phyloP scores from a whole-genome alignment of 1,139 yeast genomes.

The Diutina pseudorugosa region DNA sequence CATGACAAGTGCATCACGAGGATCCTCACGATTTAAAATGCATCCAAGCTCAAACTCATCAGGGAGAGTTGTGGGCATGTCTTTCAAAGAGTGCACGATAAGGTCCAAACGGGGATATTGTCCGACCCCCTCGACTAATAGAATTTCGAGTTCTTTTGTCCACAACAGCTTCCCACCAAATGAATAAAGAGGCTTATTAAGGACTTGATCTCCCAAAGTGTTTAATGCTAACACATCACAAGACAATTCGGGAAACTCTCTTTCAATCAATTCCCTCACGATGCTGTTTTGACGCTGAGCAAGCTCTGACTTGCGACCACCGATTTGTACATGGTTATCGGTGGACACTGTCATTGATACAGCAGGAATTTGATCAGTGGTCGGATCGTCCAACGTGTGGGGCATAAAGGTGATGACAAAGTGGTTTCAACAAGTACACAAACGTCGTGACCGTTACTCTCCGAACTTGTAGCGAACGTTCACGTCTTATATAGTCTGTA shows the following conservation, averaged over 20 bases:
- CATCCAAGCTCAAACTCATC: slow-evolving; percentile 87
- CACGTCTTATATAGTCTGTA: background rate
- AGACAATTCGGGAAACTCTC: slow-evolving; percentile 43
- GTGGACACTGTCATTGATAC: background rate
- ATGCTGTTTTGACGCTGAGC: slow-evolving; percentile 82
- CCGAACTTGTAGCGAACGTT: background rate
- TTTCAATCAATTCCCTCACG: slow-evolving; percentile 49
- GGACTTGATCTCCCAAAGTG: slow-evolving; percentile 85
- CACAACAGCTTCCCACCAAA: slow-evolving; percentile 94
- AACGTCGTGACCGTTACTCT: background rate
- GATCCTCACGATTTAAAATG: slow-evolving; percentile 74
- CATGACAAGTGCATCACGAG: slow-evolving; percentile 91
- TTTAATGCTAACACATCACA: slow-evolving; percentile 68
- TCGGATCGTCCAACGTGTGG: background rate
- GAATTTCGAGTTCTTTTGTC: slow-evolving; percentile 88
- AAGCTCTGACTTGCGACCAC: slow-evolving; percentile 79
- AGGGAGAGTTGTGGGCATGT: slow-evolving; percentile 88
- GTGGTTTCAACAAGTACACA: background rate
- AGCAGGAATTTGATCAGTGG: background rate
- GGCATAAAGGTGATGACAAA: background rate
- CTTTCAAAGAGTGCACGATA: slow-evolving; percentile 89
- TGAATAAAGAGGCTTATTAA: slow-evolving; percentile 74
- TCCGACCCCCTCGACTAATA: slow-evolving; percentile 53
- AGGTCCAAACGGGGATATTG: slow-evolving; percentile 63
- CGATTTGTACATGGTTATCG: slow-evolving; percentile 34